Evolutionary conservation across 2,329 filamentous ascomycete species (phyloP), one percentile per base, ranked within the genome.

Genomic region (Escovopsis weberi): DNA sequence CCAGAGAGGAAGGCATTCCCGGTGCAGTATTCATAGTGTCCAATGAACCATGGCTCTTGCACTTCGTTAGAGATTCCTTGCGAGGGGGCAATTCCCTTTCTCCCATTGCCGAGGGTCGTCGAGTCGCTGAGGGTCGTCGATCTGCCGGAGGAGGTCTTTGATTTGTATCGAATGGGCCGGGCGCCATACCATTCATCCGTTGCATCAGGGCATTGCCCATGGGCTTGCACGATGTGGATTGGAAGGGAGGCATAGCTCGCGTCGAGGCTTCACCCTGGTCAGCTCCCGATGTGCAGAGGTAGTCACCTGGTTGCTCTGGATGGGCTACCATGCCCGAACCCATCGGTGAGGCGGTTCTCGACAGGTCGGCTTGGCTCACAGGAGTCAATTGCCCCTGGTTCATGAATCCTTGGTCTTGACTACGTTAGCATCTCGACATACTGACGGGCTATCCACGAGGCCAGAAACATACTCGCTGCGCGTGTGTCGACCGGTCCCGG

Each of bases 151-250:
- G 55, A 28, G 58, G 53, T 34, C 59, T 62, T 49, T 62, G 60
- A 48, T 54, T 60, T 30, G 68, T 57, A 48, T 78, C 75, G 51
- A 85, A 83, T 0, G 80, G 80, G 0, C 78, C 80, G 1, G 80
- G 75, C 1, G 75, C 69, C 53, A 84, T 80, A 8, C 65, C 70
- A 50, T 83, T 73, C 68, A 84, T 75, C 41, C 76, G 72, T 11
- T 74, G 69, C 50, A 82, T 53, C 26, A 85, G 55, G 50, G 33
- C 51, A 52, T 33, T 49, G 46, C 45, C 45, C 11, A 42, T 37
- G 12, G 45, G 41, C 23, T 46, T 46, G 32, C 19, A 26, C 9
- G 44, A 30, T 10, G 43, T 28, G 6, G 33, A 37, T 41, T 38
- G 48, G 28, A 61, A 60, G 19, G 59, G 60, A 4, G 64, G 61